Evolutionary conservation across 768 basidiomycete species (phyloP), one percentile per base, ranked within the genome.

Genomic region (Rhizopogon sp.): DNA sequence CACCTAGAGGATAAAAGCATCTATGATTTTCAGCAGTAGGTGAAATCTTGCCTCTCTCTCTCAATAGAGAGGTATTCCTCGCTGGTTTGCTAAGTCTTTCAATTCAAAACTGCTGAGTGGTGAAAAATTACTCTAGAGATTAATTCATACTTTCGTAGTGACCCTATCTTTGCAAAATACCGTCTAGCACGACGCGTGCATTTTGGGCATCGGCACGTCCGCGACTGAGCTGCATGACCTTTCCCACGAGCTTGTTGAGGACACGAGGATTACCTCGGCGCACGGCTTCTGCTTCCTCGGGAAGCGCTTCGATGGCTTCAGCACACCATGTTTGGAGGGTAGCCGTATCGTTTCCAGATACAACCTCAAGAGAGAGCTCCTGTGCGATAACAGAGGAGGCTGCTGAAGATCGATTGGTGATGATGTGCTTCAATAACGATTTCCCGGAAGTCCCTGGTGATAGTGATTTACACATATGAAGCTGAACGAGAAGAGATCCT

Each of bases 151-250:
- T 8, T 8, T 41, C 5, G 16, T 10, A 10, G 25, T 5, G 46
- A 37, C 9, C 14, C 20, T 49, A 37, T 37, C 22, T 40, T 28
- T 20, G 52, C 31, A 85, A 71, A 50, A 84, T 59, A 52, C 74
- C 72, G 52, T 77, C 72, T 42, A 96, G 61, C 56, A 76, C 70
- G 29, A 66, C 70, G 62, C 73, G 80, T 17, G 80, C 83, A 28
- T 73, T 73, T 54, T 77, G 75, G 1, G 93, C 89, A 70, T 96
- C 85, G 13, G 87, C 91, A 43, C 82, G 79, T 14, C 96, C 96
- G 55, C 81, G 75, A 58, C 84, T 90, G 49, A 79, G 68, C 68
- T 84, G 87, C 90, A 98, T 94, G 29, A 96, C 90, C 61, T 81
- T 77, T 0, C 94, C 94, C 1, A 95, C 76, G 43, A 98, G 76